These are phyloP conservation scores for Stentor roeselii DNA, from an alignment of 73 alveolate species.

Conservation along the genomic window DNA sequence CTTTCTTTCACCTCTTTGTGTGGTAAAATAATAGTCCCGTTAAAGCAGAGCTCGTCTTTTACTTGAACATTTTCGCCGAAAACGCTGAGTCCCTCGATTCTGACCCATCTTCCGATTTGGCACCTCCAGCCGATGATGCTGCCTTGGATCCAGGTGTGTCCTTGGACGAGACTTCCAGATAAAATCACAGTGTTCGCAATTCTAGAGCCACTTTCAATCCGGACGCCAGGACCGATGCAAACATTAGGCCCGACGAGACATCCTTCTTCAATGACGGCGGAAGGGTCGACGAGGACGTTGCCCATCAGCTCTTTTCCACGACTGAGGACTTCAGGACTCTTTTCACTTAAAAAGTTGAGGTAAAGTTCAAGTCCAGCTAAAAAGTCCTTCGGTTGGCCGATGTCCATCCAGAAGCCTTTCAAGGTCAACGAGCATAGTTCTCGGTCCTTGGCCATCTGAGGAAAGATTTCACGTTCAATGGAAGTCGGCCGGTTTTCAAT, in stretches of 20 bases:
- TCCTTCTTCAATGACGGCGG: conserved; percentile 72
- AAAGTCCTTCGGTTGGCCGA: conserved; percentile 97
- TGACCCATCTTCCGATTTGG: conserved; percentile 76
- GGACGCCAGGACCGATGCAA: conserved; percentile 91
- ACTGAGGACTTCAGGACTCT: conserved; percentile 43
- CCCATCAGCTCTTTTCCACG: conserved; percentile 53
- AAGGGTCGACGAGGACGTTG: conserved; percentile 38
- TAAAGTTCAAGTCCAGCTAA: conserved; percentile 70
- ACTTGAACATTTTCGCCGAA: conserved; percentile 92
- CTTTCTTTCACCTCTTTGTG: conserved; percentile 78
- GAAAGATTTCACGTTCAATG: conserved; percentile 94
- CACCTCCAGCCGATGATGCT: conserved; percentile 83
- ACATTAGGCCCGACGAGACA: conserved; percentile 95
- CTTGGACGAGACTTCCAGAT: conserved; percentile 55
- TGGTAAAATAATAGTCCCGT: conserved; percentile 85
- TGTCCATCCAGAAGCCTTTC: conserved; percentile 97
- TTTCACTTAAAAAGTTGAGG: conserved; percentile 55
- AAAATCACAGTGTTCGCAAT: conserved; percentile 64
- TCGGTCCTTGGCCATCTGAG: conserved; percentile 93
- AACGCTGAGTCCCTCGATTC: conserved; percentile 90
- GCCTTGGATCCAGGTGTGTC: conserved; percentile 57
- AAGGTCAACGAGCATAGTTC: conserved; percentile 75
- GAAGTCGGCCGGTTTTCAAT: conserved; percentile 88
- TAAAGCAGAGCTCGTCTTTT: conserved; percentile 83
- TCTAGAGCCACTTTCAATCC: conserved; percentile 68